A percentile compares a stretch with the other conserved stretches of the same genome.
phyloP scores from a whole-genome alignment of 352 stramenopile genomes.

The Saprolegnia diclina region DNA sequence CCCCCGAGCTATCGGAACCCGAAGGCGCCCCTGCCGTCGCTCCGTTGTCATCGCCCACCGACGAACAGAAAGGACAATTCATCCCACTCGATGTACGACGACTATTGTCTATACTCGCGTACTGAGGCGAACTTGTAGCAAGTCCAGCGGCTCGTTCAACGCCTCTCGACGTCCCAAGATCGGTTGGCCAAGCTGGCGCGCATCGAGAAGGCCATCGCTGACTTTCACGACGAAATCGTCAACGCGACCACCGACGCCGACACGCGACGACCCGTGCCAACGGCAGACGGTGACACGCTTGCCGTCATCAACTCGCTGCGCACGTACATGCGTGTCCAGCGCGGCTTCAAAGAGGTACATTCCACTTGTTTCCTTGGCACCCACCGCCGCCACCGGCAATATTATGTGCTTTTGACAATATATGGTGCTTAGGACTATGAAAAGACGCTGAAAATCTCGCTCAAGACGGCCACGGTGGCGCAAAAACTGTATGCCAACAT shows the following conservation, averaged over 20 bases:
- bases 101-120: not conserved
- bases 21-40: no score
- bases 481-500: constrained; percentile 31
- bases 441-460: not conserved
- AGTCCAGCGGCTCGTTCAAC: constrained; percentile 55
- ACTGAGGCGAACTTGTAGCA: constrained; percentile 17
- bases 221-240: constrained; percentile 71
- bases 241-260: constrained; percentile 32
- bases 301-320: constrained; percentile 63
- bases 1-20: no score
- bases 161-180: constrained; percentile 54
- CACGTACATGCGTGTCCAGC: constrained; percentile 60
- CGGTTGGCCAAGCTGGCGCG: constrained; percentile 58
- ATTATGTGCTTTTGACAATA: no score
- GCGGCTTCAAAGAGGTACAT: constrained; percentile 41
- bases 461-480: constrained; percentile 33
- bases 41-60: not conserved
- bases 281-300: constrained; percentile 28
- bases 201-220: constrained; percentile 56
- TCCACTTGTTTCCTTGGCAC: constrained; percentile 30
- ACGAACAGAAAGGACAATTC: constrained; percentile 1
- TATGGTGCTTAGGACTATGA: constrained; percentile 35
- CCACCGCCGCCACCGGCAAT: constrained; percentile 29
- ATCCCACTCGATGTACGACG: not conserved
- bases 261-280: not conserved